Base-by-base conservation (phyloP, 306 rosid species). In the Glycine tomentella region DNA sequence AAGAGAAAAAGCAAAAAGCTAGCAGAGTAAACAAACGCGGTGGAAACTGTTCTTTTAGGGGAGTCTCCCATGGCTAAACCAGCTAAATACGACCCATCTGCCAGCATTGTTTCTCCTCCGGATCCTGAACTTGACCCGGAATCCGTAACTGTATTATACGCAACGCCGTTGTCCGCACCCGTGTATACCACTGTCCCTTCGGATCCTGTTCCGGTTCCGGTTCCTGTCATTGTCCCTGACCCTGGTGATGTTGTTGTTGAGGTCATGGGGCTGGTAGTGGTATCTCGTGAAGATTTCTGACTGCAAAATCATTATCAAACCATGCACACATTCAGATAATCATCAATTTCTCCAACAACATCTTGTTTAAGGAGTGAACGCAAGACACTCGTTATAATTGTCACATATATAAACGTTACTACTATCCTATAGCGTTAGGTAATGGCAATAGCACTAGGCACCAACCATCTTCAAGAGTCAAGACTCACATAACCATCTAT, bases 11-110 rank as follows among this genome's bases (percentile, higher is more conserved):
- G 52, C 6, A 76, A 79, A 61, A 88, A 17, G 72, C 70, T 10
- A 80, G 4, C 9, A 44, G 25, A 44, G 78, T 40, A 58, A 36
- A 67, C 2, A 44, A 86, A 59, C 4, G 71, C 56, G 4, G 84
- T 80, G 8, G 78, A 65, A 49, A 38, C 44, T 36, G 82, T 72
- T 33, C 63, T 75, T 33, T 69, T 87, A 6, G 89, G 46, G 9
- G 99, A 86, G 55, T 88, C 92, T 67, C 99, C 99, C 99, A 95
- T 91, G n/a, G 99, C 99, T 56, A 95, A 84, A 78, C 99, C 99
- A 82, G 97, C 97, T 81, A 95, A 69, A 90, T 94, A 92, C 73
- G 99, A 90, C 49, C 99, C 94, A 81, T 95, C 99, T 20, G 87
- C 87, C 0, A 87, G 82, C 86, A 84, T 69, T 15, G 90, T 45